phyloP scores from a whole-genome alignment of 1,284 basidiomycete genomes.

The Vanrija sp. region DNA sequence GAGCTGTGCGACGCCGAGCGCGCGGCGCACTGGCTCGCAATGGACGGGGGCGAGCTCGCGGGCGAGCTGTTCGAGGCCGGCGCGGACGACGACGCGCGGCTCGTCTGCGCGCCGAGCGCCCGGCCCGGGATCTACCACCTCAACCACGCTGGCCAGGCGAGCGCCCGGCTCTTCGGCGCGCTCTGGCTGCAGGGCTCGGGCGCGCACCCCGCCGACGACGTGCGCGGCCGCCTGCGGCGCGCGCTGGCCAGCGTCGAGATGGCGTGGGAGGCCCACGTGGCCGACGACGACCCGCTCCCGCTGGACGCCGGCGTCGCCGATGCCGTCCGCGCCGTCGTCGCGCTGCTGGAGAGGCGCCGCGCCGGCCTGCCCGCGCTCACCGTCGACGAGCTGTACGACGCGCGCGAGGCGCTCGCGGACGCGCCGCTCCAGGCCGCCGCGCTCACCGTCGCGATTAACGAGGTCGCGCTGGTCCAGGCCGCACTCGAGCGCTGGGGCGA shows the following conservation, averaged over 20 bases:
- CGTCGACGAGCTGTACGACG: slow-evolving; percentile 24
- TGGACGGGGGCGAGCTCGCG: neutral
- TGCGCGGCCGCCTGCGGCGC: slow-evolving; percentile 19
- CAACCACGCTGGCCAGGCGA: slow-evolving; percentile 22
- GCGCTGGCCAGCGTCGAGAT: slow-evolving; percentile 6
- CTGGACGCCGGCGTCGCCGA: neutral
- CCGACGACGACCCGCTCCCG: neutral
- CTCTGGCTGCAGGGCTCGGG: slow-evolving; percentile 7
- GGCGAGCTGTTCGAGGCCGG: neutral
- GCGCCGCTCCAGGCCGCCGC: slow-evolving; percentile 31
- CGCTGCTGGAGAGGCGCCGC: neutral
- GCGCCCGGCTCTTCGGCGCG: slow-evolving; percentile 18
- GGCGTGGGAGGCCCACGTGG: neutral
- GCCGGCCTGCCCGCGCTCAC: slow-evolving; percentile 6
- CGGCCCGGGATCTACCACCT: slow-evolving; percentile 17
- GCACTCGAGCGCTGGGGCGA: slow-evolving; percentile 34
- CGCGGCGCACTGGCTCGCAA: slow-evolving; percentile 11
- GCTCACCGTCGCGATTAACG: slow-evolving; percentile 39
- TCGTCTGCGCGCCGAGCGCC: slow-evolving; percentile 1
- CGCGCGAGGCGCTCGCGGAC: slow-evolving; percentile 25
- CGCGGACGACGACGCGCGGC: slow-evolving; percentile 6
- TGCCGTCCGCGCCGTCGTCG: neutral
- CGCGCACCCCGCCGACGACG: neutral
- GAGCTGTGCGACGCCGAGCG: slow-evolving; percentile 18
- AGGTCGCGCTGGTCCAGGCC: slow-evolving; percentile 34